Evolutionary conservation across 139 green algal genomes (phyloP).

Genomic region (Desmodesmus armatus): DNA sequence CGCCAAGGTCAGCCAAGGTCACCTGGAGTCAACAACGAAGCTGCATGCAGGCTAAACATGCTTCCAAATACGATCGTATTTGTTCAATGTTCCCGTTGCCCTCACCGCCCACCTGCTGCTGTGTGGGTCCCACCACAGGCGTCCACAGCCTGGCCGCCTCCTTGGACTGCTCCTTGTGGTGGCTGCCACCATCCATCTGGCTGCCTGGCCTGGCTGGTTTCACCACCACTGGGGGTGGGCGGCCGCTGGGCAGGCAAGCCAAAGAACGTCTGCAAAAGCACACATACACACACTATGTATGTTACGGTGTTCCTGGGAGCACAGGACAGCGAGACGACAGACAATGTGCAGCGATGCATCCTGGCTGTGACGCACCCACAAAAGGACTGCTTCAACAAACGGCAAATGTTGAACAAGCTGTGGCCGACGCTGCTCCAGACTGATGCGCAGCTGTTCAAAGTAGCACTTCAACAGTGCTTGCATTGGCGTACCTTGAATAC

Average conservation of each 20-base stretch:
- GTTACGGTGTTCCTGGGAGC: too few relatives aligned
- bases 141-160: neutral
- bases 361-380: neutral
- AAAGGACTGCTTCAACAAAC: neutral
- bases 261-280: slow-evolving; percentile 38
- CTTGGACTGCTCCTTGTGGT: neutral
- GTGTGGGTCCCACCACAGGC: neutral
- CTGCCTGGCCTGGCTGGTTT: neutral
- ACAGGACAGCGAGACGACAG: neutral
- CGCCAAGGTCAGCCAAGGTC: neutral
- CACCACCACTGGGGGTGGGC: neutral
- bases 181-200: neutral
- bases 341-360: neutral
- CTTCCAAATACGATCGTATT: too few relatives aligned
- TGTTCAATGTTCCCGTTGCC: neutral
- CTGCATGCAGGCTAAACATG: too few relatives aligned
- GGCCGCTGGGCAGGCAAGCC: neutral
- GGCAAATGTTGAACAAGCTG: neutral
- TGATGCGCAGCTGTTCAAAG: neutral
- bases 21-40: neutral
- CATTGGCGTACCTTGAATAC: slow-evolving; percentile 49
- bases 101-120: neutral
- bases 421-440: neutral
- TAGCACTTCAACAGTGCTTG: too few relatives aligned
- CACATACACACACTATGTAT: neutral